phyloP scores from a whole-genome alignment of 176 grass and related monocot species.

The Otatea glauca region DNA sequence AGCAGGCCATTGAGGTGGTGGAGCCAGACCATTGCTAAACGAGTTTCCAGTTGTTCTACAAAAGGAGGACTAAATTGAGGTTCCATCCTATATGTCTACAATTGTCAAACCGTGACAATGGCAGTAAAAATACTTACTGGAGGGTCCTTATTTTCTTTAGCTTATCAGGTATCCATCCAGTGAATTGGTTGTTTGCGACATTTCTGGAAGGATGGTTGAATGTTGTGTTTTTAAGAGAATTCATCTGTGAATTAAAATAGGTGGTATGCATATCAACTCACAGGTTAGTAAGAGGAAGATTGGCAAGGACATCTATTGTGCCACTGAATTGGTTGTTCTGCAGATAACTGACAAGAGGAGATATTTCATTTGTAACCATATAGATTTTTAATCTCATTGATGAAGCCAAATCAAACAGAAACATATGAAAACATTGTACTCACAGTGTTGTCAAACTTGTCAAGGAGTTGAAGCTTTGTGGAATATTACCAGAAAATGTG shows the following conservation, averaged over 20 bases:
- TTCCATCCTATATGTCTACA: constrained; percentile 33
- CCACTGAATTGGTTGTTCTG: constrained; percentile 94
- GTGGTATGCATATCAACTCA: constrained; percentile 50
- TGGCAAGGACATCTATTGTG: constrained; percentile 71
- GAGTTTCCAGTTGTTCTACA: constrained; percentile 76
- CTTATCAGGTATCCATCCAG: constrained; percentile 87
- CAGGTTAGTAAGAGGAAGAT: constrained; percentile 86
- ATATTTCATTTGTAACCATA: constrained; percentile 20
- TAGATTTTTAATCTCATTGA: not conserved
- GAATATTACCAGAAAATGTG: constrained; percentile 72
- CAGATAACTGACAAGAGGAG: constrained; percentile 66
- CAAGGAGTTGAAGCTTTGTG: constrained; percentile 71
- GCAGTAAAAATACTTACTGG: constrained; percentile 59
- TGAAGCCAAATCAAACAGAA: constrained; percentile 18
- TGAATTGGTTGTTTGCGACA: constrained; percentile 85
- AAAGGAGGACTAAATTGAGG: constrained; percentile 36
- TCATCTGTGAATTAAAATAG: not conserved
- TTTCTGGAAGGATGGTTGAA: constrained; percentile 62
- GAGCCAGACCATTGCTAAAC: constrained; percentile 62
- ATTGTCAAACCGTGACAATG: not conserved
- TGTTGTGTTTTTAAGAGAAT: constrained; percentile 36
- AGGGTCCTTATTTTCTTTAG: constrained; percentile 73
- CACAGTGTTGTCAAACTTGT: constrained; percentile 77
- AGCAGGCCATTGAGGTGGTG: constrained; percentile 54
- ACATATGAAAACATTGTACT: constrained; percentile 37